Conservation (phyloP, 805 yeast genomes). For the Wickerhamiella brachini region DNA sequence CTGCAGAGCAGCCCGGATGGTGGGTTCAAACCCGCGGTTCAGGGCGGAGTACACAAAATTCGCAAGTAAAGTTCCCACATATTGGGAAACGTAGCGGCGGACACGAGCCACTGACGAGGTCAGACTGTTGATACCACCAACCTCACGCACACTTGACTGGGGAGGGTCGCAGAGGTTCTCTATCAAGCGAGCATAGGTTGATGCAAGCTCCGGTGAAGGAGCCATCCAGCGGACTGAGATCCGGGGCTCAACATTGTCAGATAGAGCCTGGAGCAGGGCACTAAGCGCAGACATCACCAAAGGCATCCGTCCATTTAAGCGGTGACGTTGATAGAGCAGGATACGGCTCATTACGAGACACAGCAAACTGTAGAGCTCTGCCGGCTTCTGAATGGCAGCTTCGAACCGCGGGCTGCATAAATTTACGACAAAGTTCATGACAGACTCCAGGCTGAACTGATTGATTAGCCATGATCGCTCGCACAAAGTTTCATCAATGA, state of each 20-base stretch:
- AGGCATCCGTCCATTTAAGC: slow-evolving; percentile 63
- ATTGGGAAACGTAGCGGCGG: slow-evolving; percentile 29
- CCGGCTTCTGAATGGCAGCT: slow-evolving; percentile 8
- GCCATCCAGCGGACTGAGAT: not conserved
- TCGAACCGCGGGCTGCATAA: slow-evolving; percentile 12
- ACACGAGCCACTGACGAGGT: slow-evolving; percentile 42
- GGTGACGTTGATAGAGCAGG: slow-evolving; percentile 52
- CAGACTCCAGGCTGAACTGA: slow-evolving; percentile 52
- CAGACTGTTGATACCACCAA: slow-evolving; percentile 28
- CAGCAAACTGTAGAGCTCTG: slow-evolving; percentile 26
- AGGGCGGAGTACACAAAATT: slow-evolving; percentile 47
- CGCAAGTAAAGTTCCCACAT: slow-evolving; percentile 32
- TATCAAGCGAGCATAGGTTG: slow-evolving; percentile 40
- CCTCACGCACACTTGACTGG: slow-evolving; percentile 19
- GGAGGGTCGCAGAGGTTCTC: slow-evolving; percentile 65
- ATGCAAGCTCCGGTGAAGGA: slow-evolving; percentile 6
- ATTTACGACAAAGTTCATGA: slow-evolving; percentile 30
- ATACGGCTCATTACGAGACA: slow-evolving; percentile 45
- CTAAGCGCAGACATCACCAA: slow-evolving; percentile 38
- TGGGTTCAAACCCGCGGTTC: slow-evolving; percentile 33
- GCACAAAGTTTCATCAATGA: slow-evolving; percentile 32
- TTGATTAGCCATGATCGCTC: slow-evolving; percentile 44
- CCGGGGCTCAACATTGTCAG: slow-evolving; percentile 8
- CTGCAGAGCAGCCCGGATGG: slow-evolving; percentile 35
- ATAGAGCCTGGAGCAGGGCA: slow-evolving; percentile 37